These are phyloP conservation scores for Spinacia oleracea DNA, from an alignment of 179 eudicot species.

Conservation along the genomic window DNA sequence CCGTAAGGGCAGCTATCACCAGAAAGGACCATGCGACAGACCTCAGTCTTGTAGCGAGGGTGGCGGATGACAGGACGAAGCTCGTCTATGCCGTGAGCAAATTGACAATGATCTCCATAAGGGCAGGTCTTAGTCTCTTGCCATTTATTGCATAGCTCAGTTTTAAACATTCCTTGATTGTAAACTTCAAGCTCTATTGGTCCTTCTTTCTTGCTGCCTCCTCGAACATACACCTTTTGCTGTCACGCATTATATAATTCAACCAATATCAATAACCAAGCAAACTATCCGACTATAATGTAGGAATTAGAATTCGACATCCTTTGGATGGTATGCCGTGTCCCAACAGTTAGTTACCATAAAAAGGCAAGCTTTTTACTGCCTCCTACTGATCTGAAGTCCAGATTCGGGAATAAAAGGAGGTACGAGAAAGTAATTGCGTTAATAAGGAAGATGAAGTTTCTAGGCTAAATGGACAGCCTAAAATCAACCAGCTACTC, in stretches of 20 bases:
- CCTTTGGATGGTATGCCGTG: neutral
- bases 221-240: conserved; percentile 49
- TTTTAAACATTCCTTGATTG: conserved; percentile 74
- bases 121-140: conserved; percentile 64
- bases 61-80: conserved; percentile 74
- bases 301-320: neutral
- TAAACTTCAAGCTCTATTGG: conserved; percentile 64
- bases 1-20: conserved; percentile 70
- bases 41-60: conserved; percentile 78
- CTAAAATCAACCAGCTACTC: neutral
- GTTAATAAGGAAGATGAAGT: neutral
- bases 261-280: neutral
- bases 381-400: neutral
- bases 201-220: conserved; percentile 48
- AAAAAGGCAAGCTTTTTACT: neutral
- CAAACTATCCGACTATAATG: neutral
- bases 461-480: neutral
- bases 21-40: conserved; percentile 71
- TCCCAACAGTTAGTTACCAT: neutral
- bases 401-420: neutral
- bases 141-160: conserved; percentile 86
- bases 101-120: conserved; percentile 62
- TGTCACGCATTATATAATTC: conserved; percentile 6
- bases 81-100: conserved; percentile 69
- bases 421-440: neutral